Evolutionary conservation across 2,329 filamentous ascomycete genomes (phyloP).

Genomic region (Sporothrix inflata): DNA sequence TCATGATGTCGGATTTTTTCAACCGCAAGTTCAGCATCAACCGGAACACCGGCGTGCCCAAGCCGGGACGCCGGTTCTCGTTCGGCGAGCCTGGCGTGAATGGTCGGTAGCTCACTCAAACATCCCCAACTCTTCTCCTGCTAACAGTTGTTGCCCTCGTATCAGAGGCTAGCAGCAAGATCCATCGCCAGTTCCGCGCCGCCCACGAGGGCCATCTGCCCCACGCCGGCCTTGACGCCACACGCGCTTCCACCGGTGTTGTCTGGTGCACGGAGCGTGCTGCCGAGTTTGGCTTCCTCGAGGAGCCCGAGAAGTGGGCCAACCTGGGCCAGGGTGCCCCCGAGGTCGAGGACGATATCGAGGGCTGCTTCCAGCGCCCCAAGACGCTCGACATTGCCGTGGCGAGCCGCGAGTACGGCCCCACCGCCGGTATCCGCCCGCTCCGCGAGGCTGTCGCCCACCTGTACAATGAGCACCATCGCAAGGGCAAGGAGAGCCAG

Average conservation of each 20-base stretch:
- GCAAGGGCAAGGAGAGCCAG: conserved; percentile 81
- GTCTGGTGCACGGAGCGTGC: conserved; percentile 92
- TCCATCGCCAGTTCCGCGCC: conserved; percentile 85
- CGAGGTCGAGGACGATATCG: conserved; percentile 90
- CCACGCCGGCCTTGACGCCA: conserved; percentile 87
- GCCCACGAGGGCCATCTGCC: conserved; percentile 89
- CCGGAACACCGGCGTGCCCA: conserved; percentile 64
- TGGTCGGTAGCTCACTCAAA: conserved; percentile 48
- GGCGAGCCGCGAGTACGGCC: conserved; percentile 84
- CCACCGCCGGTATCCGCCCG: conserved; percentile 91
- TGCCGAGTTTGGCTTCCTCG: conserved; percentile 83
- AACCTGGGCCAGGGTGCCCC: conserved; percentile 94
- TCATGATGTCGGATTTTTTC: conserved; percentile 50
- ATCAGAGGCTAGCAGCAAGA: conserved; percentile 77
- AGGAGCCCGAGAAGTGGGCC: conserved; percentile 82
- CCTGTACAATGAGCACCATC: conserved; percentile 91
- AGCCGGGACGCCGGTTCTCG: conserved; percentile 61
- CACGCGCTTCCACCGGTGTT: conserved; percentile 86
- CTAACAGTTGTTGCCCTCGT: neutral
- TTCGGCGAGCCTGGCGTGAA: conserved; percentile 59
- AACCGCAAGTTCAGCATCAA: conserved; percentile 70
- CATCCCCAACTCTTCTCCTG: neutral
- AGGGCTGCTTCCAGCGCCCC: conserved; percentile 84
- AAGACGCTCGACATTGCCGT: conserved; percentile 76
- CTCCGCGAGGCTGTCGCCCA: conserved; percentile 85